Evolutionary conservation across 2,329 filamentous ascomycete genomes (phyloP).

Genomic region (Talaromyces rugulosus): DNA sequence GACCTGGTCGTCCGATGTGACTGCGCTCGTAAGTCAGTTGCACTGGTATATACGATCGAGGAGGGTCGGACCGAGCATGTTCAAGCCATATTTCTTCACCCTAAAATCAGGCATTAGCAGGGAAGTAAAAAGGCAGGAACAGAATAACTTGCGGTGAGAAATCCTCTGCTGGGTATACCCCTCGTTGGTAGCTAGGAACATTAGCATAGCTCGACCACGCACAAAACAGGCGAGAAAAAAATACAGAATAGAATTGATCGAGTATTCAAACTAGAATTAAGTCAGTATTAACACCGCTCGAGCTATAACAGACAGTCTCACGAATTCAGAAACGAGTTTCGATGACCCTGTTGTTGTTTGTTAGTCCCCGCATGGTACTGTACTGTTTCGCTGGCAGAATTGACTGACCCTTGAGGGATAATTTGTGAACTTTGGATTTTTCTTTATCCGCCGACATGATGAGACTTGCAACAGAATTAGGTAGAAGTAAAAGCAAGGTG

Average conservation of each 20-base stretch:
- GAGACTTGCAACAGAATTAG: neutral
- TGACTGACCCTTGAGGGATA: constrained; percentile 56
- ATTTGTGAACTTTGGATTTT: constrained; percentile 90
- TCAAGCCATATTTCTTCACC: constrained; percentile 99
- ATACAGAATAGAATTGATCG: constrained; percentile 92
- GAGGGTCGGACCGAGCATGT: constrained; percentile 69
- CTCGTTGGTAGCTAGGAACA: constrained; percentile 68
- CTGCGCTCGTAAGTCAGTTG: constrained; percentile 40
- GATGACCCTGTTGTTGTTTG: constrained; percentile 54
- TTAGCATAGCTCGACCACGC: constrained; percentile 17
- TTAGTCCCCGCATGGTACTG: constrained; percentile 24
- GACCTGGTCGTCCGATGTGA: constrained; percentile 95
- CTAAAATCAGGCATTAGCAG: constrained; percentile 23
- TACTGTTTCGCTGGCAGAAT: neutral
- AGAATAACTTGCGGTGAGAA: constrained; percentile 70
- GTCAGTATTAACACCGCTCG: constrained; percentile 34
- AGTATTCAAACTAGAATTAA: constrained; percentile 73
- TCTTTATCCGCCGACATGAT: constrained; percentile 50
- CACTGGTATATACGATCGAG: constrained; percentile 2
- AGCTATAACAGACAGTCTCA: constrained; percentile 44
- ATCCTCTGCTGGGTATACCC: constrained; percentile 86
- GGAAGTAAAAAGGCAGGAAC: neutral
- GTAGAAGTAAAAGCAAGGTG: neutral
- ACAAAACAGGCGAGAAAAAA: constrained; percentile 21
- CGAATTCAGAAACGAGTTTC: constrained; percentile 92